A percentile compares a stretch with the other conserved stretches of the same genome.
Evolutionary conservation across 805 yeast species (phyloP).

Genomic region (Candida verbasci): DNA sequence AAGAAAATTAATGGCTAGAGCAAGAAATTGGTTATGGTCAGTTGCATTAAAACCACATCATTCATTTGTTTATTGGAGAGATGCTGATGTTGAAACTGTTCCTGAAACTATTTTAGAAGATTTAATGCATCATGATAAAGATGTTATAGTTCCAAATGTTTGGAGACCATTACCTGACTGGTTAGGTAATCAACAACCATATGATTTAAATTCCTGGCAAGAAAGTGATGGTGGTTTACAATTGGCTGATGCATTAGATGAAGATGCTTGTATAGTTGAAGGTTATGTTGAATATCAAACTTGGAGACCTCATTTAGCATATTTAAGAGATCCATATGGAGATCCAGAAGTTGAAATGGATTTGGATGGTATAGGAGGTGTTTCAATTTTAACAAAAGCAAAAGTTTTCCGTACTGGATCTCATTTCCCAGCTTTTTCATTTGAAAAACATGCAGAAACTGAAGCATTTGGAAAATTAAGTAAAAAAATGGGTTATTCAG

Average conservation of each 20-base stretch:
- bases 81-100: conserved; percentile 91
- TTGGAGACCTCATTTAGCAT: conserved; percentile 96
- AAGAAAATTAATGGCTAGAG: conserved; percentile 91
- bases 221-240: conserved; percentile 80
- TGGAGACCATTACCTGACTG: conserved; percentile 90
- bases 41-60: conserved; percentile 89
- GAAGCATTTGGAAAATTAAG: conserved; percentile 94
- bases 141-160: conserved; percentile 91
- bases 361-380: conserved; percentile 97
- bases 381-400: conserved; percentile 85
- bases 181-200: conserved; percentile 81
- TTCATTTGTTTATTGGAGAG: conserved; percentile 96
- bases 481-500: conserved; percentile 80
- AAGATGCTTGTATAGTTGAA: conserved; percentile 95
- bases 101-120: conserved; percentile 86
- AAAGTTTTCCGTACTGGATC: conserved; percentile 82
- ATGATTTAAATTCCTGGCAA: conserved; percentile 82
- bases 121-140: conserved; percentile 85
- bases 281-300: conserved; percentile 97
- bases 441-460: conserved; percentile 94
- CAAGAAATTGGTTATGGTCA: conserved; percentile 88
- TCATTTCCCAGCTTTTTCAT: conserved; percentile 95
- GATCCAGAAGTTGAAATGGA: conserved; percentile 92
- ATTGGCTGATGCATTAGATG: conserved; percentile 72
- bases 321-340: conserved; percentile 90